phyloP scores from a whole-genome alignment of 2,329 filamentous ascomycete genomes.

The Aspergillus melleus region DNA sequence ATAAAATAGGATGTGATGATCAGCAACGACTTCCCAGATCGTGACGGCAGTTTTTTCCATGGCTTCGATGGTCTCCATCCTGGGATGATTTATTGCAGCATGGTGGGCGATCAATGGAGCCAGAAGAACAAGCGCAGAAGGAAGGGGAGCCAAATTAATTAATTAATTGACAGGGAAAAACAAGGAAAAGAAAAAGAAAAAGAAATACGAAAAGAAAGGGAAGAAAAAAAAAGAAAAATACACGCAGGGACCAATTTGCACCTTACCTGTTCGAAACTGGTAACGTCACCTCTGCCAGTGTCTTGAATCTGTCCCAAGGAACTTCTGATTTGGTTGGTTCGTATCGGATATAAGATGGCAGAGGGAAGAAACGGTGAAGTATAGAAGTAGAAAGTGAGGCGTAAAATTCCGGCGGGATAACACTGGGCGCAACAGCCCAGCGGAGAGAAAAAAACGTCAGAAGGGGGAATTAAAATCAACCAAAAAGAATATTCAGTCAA shows the following conservation, averaged over 20 bases:
- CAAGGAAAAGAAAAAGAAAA: not conserved
- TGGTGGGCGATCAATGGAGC: conserved; percentile 38
- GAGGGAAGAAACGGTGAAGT: conserved; percentile 27
- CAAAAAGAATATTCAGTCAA: not conserved
- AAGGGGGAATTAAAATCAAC: not conserved
- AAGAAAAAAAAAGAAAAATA: conserved; percentile 5
- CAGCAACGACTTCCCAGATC: conserved; percentile 36
- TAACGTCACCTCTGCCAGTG: not conserved
- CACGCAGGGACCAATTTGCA: conserved; percentile 5
- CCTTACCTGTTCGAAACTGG: conserved; percentile 20
- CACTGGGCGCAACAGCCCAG: conserved; percentile 8
- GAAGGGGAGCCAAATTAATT: conserved; percentile 9
- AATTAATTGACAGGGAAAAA: not conserved
- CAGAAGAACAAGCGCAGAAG: conserved; percentile 28
- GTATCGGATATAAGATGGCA: conserved; percentile 3
- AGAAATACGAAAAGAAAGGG: conserved; percentile 1
- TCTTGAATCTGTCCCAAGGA: not conserved
- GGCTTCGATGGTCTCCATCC: conserved; percentile 35
- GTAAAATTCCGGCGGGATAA: conserved; percentile 20
- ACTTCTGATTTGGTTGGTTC: not conserved
- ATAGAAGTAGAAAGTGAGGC: conserved; percentile 25
- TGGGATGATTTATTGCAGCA: conserved; percentile 38
- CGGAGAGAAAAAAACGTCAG: conserved; percentile 5
- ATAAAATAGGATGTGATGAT: conserved; percentile 38
- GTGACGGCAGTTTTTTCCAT: conserved; percentile 39